Percentiles rank a stretch among this genome's conserved stretches.
Conservation (phyloP, 148 eudicot species). For the Cornus florida region DNA sequence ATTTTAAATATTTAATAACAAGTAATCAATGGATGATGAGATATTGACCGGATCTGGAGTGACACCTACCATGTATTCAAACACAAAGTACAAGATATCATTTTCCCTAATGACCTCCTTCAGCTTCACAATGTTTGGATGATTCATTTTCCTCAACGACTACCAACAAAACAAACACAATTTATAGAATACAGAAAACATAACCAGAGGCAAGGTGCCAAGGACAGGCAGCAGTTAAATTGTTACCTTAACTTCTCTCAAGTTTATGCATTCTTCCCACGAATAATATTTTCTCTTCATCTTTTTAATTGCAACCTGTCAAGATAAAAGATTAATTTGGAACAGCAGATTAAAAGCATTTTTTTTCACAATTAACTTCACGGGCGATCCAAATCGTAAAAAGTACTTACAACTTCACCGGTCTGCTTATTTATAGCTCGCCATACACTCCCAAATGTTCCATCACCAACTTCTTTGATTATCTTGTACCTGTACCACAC, state of each 20-base stretch:
- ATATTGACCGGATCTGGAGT: neutral
- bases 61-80: constrained; percentile 71
- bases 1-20: neutral
- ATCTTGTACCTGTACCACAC: constrained; percentile 52
- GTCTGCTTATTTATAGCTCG: constrained; percentile 79
- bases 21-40: neutral
- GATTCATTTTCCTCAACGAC: constrained; percentile 89
- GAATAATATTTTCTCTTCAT: constrained; percentile 87
- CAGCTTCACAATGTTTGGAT: constrained; percentile 84
- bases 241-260: constrained; percentile 56
- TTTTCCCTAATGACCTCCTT: constrained; percentile 82
- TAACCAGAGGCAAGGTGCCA: neutral
- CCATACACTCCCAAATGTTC: constrained; percentile 89
- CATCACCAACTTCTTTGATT: constrained; percentile 91
- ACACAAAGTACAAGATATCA: constrained; percentile 74
- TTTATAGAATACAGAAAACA: neutral
- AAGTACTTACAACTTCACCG: constrained; percentile 74
- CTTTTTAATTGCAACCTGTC: constrained; percentile 75
- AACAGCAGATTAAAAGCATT: neutral
- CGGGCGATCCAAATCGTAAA: constrained; percentile 3
- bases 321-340: neutral
- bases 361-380: neutral
- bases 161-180: constrained; percentile 26
- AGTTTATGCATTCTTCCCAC: constrained; percentile 61
- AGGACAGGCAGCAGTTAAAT: neutral